A percentile compares a stretch with the other conserved stretches of the same genome.
These are phyloP conservation scores for Trichocomaceae sp. DNA, from an alignment of 2,329 filamentous ascomycete species.

Conservation along the genomic window DNA sequence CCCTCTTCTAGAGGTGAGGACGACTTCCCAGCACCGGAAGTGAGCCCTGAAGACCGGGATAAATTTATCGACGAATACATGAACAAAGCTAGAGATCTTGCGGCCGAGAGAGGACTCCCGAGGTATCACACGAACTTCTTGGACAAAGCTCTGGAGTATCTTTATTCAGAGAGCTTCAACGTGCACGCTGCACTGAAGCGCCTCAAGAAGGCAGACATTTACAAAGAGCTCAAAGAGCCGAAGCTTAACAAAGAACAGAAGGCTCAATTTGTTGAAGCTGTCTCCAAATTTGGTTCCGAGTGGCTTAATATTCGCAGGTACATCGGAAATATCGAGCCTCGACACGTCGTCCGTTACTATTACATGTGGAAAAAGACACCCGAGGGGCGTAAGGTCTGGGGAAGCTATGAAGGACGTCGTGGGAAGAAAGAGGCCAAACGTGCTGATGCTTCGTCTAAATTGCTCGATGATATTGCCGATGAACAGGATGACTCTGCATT, in stretches of 20 bases:
- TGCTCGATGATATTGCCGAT: slow-evolving; percentile 88
- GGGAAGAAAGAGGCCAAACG: slow-evolving; percentile 76
- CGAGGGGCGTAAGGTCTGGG: slow-evolving; percentile 81
- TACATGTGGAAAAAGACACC: slow-evolving; percentile 97
- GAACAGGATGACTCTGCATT: slow-evolving; percentile 93
- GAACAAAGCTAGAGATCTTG: slow-evolving; percentile 58
- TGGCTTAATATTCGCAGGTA: slow-evolving; percentile 75
- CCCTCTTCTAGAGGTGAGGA: slow-evolving; percentile 38
- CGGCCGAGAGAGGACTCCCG: slow-evolving; percentile 62
- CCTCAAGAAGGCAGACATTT: slow-evolving; percentile 61
- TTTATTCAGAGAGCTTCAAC: slow-evolving; percentile 68
- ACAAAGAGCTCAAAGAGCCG: slow-evolving; percentile 74
- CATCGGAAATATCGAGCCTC: slow-evolving; percentile 68
- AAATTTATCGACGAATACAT: slow-evolving; percentile 71
- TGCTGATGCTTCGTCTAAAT: slow-evolving; percentile 60
- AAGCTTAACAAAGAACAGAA: slow-evolving; percentile 69
- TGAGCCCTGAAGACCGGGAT: slow-evolving; percentile 40
- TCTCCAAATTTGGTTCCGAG: slow-evolving; percentile 86
- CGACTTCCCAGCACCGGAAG: slow-evolving; percentile 31
- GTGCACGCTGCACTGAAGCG: slow-evolving; percentile 62
- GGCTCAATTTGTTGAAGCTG: slow-evolving; percentile 87
- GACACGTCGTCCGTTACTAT: slow-evolving; percentile 83
- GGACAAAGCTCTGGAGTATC: slow-evolving; percentile 70
- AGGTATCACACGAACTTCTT: slow-evolving; percentile 77
- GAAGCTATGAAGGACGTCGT: slow-evolving; percentile 77